Conservation (phyloP, 371 early-diverging fungal species). For the Mucor plumbeus region DNA sequence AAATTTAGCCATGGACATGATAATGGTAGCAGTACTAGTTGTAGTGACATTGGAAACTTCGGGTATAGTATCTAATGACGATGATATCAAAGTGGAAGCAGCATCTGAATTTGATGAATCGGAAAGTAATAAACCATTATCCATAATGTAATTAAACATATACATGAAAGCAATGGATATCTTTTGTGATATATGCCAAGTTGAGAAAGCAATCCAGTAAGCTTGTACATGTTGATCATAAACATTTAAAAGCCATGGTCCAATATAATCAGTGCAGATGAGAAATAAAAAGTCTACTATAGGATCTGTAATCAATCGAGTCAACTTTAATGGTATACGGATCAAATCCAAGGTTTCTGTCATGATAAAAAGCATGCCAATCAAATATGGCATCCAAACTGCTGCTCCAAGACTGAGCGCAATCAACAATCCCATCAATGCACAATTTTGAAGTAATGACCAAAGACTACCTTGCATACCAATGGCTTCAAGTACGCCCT, state of each 20-base stretch:
- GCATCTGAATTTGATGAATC: background rate
- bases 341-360: constrained; percentile 31
- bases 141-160: constrained; percentile 2
- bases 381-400: constrained; percentile 77
- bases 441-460: constrained; percentile 78
- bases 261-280: constrained; percentile 15
- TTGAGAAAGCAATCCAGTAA: background rate
- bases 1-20: background rate
- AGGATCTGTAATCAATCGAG: constrained; percentile 60
- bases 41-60: background rate
- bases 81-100: background rate
- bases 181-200: background rate
- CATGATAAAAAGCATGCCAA: constrained; percentile 63
- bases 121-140: background rate
- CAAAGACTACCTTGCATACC: constrained; percentile 87
- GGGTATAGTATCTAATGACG: background rate
- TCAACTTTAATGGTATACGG: constrained; percentile 51
- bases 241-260: background rate
- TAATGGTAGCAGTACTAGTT: background rate
- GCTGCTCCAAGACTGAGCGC: constrained; percentile 70
- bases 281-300: constrained; percentile 59
- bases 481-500: constrained; percentile 85
- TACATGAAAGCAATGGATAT: background rate
- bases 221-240: background rate
- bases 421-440: constrained; percentile 78